Evolutionary conservation across 2,329 filamentous ascomycete genomes (phyloP).

Genomic region (Ramularia endophylla): DNA sequence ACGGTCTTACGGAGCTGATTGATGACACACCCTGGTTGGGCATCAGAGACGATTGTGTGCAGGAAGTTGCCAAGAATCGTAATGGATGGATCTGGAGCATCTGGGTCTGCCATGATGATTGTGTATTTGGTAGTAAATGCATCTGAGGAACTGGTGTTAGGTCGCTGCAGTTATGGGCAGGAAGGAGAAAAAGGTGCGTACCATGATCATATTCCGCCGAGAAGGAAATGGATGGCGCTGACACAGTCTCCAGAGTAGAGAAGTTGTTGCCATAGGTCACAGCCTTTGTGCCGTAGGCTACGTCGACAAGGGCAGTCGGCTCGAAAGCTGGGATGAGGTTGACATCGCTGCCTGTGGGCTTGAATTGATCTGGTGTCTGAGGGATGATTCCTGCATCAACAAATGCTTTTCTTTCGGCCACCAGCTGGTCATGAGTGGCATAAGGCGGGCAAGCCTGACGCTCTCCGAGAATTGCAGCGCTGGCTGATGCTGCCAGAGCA

Average conservation of each 20-base stretch:
- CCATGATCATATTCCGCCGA: constrained; percentile 16
- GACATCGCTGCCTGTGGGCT: neutral
- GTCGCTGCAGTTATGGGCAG: too few species aligned
- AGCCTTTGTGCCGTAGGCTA: constrained; percentile 14
- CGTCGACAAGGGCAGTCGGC: constrained; percentile 14
- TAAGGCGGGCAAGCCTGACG: constrained; percentile 11
- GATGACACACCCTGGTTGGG: constrained; percentile 20
- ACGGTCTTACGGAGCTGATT: constrained; percentile 13
- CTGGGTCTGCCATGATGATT: constrained; percentile 23
- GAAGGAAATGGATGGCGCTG: constrained; percentile 18
- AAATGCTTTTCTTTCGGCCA: constrained; percentile 13
- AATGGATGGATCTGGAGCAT: constrained; percentile 17
- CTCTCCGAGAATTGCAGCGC: constrained; percentile 8
- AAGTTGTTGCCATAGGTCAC: constrained; percentile 20
- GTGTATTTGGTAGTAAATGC: constrained; percentile 22
- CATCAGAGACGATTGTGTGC: constrained; percentile 19
- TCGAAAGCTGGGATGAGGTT: constrained; percentile 18
- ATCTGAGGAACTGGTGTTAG: constrained; percentile 2
- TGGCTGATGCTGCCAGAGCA: constrained; percentile 10
- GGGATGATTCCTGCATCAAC: constrained; percentile 15
- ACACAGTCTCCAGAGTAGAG: constrained; percentile 18
- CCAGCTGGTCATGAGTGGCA: constrained; percentile 10
- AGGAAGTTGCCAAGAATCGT: constrained; percentile 16
- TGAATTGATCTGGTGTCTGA: constrained; percentile 6
- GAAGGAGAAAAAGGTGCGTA: neutral